phyloP scores from a whole-genome alignment of 768 basidiomycete species.

The Russula ochroleuca region DNA sequence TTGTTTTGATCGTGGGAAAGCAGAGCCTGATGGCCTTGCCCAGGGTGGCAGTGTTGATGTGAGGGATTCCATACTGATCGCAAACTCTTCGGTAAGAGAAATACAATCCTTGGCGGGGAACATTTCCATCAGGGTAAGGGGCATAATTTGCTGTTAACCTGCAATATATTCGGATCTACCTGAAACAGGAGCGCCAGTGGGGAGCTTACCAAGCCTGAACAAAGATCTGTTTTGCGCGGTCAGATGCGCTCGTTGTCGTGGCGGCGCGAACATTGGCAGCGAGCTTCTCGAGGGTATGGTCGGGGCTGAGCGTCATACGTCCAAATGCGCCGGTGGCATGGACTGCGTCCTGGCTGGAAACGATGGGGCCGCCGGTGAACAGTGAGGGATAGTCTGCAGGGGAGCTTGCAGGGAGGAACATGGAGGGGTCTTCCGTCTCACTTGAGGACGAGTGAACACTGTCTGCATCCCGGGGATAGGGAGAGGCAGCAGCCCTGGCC shows the following conservation, averaged over 20 bases:
- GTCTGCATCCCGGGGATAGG: slow-evolving; percentile 82
- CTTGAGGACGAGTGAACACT: slow-evolving; percentile 83
- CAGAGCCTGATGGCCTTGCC: slow-evolving; percentile 92
- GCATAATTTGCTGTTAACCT: slow-evolving; percentile 90
- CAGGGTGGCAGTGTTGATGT: slow-evolving; percentile 93
- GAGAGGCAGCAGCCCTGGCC: slow-evolving; percentile 75
- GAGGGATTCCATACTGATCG: slow-evolving; percentile 88
- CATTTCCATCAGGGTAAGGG: slow-evolving; percentile 88
- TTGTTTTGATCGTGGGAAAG: slow-evolving; percentile 93
- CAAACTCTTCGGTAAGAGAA: slow-evolving; percentile 89
- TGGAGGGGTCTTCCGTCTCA: slow-evolving; percentile 83
- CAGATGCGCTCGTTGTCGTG: slow-evolving; percentile 86
- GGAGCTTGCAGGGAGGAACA: slow-evolving; percentile 57
- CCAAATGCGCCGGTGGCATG: slow-evolving; percentile 72
- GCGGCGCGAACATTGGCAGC: slow-evolving; percentile 84
- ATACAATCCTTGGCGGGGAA: slow-evolving; percentile 90
- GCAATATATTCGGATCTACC: slow-evolving; percentile 17
- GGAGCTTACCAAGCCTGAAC: slow-evolving; percentile 80
- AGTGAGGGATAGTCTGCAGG: slow-evolving; percentile 66
- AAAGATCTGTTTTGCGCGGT: slow-evolving; percentile 88
- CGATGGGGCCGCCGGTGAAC: slow-evolving; percentile 48
- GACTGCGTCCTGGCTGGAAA: slow-evolving; percentile 43
- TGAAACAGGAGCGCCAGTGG: slow-evolving; percentile 10
- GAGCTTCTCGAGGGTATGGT: slow-evolving; percentile 79
- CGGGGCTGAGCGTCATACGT: slow-evolving; percentile 68